Evolutionary conservation across 2,329 filamentous ascomycete genomes (phyloP).

Genomic region (Graphium sp.): DNA sequence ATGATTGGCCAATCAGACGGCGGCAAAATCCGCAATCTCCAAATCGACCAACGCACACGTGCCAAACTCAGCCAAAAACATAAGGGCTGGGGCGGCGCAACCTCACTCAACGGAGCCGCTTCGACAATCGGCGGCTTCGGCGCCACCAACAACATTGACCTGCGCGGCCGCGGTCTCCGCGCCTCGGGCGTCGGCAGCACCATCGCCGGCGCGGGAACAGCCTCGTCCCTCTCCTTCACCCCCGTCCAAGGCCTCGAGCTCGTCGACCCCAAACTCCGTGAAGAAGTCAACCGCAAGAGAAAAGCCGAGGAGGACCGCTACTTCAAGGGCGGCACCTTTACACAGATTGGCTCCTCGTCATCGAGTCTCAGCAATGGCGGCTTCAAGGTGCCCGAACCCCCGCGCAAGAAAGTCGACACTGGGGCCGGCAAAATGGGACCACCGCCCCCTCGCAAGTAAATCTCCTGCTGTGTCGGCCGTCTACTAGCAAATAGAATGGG

Average conservation of each 20-base stretch:
- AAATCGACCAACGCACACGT: constrained; percentile 84
- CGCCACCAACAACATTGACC: constrained; percentile 42
- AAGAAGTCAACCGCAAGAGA: constrained; percentile 74
- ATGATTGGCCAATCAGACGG: constrained; percentile 88
- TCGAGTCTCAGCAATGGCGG: constrained; percentile 32
- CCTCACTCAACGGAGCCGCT: constrained; percentile 48
- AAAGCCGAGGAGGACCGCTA: constrained; percentile 91
- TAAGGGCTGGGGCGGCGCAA: constrained; percentile 77
- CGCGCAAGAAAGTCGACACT: constrained; percentile 56
- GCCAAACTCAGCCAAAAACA: constrained; percentile 92
- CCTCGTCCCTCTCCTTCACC: constrained; percentile 81
- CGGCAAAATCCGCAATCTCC: constrained; percentile 72
- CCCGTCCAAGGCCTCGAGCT: constrained; percentile 89
- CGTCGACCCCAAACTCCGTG: constrained; percentile 80
- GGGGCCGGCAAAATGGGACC: constrained; percentile 36
- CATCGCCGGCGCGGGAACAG: constrained; percentile 53
- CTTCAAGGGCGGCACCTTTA: constrained; percentile 97
- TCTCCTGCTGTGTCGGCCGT: no score
- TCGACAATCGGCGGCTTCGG: constrained; percentile 72
- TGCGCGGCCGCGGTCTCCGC: constrained; percentile 65
- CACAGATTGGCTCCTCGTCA: constrained; percentile 49
- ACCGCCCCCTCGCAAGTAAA: constrained; percentile 13
- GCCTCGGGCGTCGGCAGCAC: constrained; percentile 67
- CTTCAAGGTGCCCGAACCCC: constrained; percentile 72
- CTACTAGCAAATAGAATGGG: no score